phyloP scores from a whole-genome alignment of 2,329 filamentous ascomycete genomes.

The Pestalotiopsis sp. region DNA sequence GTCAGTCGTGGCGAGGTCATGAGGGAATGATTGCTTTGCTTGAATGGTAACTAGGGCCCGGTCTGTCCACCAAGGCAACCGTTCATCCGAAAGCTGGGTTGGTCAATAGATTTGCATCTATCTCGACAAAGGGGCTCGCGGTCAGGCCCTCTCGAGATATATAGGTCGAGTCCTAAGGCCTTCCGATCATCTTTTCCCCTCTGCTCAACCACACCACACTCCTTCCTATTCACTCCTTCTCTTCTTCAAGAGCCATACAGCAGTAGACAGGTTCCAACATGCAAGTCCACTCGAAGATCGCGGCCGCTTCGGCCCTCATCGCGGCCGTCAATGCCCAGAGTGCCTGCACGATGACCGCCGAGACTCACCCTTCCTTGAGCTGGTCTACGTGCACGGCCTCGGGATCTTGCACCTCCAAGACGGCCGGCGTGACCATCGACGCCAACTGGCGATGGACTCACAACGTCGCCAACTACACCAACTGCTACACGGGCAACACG shows the following conservation, averaged over 20 bases:
- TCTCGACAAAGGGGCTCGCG: not conserved
- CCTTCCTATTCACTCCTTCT: constrained; percentile 18
- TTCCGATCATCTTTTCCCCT: not conserved
- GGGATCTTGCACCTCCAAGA: constrained; percentile 43
- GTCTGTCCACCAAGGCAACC: not conserved
- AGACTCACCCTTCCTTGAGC: constrained; percentile 48
- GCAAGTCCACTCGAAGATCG: constrained; percentile 28
- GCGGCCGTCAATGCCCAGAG: constrained; percentile 42
- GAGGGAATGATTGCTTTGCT: not conserved
- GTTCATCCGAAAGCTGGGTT: not conserved
- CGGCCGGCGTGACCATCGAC: constrained; percentile 48
- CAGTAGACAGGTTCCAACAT: constrained; percentile 18
- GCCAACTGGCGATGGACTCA: constrained; percentile 57
- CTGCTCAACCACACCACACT: constrained; percentile 15
- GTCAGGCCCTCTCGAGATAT: not conserved
- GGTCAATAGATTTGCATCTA: not conserved
- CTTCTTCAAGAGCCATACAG: constrained; percentile 4
- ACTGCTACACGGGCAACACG: constrained; percentile 49
- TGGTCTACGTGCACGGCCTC: constrained; percentile 45
- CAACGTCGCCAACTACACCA: constrained; percentile 38
- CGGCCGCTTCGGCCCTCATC: constrained; percentile 36
- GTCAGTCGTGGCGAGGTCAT: not conserved
- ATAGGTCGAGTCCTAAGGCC: not conserved
- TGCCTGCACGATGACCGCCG: constrained; percentile 40
- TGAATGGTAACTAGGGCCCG: not conserved